phyloP scores from a whole-genome alignment of 1,284 basidiomycete species.

The Rhodotorula sp. region DNA sequence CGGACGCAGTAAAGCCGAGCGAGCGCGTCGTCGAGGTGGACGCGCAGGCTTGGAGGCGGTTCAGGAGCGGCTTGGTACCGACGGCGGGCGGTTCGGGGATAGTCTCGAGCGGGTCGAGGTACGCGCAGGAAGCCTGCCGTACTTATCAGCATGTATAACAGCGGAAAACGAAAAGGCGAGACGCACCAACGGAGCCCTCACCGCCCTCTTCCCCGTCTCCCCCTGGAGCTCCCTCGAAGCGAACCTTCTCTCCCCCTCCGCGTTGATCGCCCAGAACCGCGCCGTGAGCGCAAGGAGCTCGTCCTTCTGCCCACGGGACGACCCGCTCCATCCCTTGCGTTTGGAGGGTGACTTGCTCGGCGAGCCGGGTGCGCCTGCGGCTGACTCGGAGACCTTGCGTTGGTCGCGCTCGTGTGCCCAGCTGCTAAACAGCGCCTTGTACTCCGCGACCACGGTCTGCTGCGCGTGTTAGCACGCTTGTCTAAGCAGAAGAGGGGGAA shows the following conservation, averaged over 20 bases:
- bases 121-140: slow-evolving; percentile 33
- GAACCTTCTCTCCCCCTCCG: not conserved
- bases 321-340: slow-evolving; percentile 12
- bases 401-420: slow-evolving; percentile 8
- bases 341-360: slow-evolving; percentile 30
- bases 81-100: slow-evolving; percentile 4
- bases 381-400: not conserved
- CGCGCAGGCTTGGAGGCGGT: not conserved
- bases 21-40: not conserved
- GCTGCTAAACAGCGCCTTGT: not conserved
- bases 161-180: no score
- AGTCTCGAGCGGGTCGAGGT: slow-evolving; percentile 22
- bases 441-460: slow-evolving; percentile 14
- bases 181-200: slow-evolving; percentile 20
- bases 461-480: no score
- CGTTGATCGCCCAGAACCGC: slow-evolving; percentile 22
- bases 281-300: slow-evolving; percentile 18
- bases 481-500: no score
- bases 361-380: slow-evolving; percentile 14
- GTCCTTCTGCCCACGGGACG: slow-evolving; percentile 27
- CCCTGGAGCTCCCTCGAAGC: slow-evolving; percentile 11
- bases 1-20: not conserved
- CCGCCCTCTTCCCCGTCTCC: slow-evolving; percentile 10
- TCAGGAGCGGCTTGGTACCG: not conserved
- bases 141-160: not conserved